Base-by-base conservation (phyloP, 148 eudicot genomes). In the Fallopia convolvulus region DNA sequence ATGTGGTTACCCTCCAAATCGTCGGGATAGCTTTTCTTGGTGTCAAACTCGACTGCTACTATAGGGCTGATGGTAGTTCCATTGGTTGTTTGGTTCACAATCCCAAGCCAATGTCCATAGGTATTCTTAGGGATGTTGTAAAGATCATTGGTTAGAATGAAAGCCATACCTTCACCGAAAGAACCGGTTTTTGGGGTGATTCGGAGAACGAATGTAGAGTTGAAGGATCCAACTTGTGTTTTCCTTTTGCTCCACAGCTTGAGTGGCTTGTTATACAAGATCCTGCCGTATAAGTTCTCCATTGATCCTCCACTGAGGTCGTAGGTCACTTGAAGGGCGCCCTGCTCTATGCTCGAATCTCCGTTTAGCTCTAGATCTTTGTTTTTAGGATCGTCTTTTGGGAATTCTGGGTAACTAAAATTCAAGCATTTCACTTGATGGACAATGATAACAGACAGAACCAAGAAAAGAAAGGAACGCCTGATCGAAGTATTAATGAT, bases 151-250 rank as follows among this genome's bases (percentile, higher is more conserved):
- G 89, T 72, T 65, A 92, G 85, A 18, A 91, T 52, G 50, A 92
- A 92, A 4, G 90, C 86, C 6, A 92, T 5, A 0, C 97, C 97
- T 56, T 92, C 97, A 10, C 93, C 93, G 1, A 72, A 77, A 15
- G 88, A 82, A 48, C 26, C 30, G 15, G 48, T 2, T 21, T 39
- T 5, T 7, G 81, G 78, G 0, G 36, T n/a, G 47, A 85, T 56
- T 7, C 66, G 78, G 3, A 85, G 49, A 23, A 80, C 85, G 55
- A 85, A 85, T 3, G 83, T 85, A 0, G 87, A 74, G 76, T 80
- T 80, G 68, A 85, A 85, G 12, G 81, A 56, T 3, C 18, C 82
- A 7, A 79, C 21, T 9, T 14, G 78, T 83, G 17, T 32, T 74
- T 1, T 83, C 53, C 46, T 72, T 13, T 72, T 72, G 30, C 32